A percentile compares a stretch with the other conserved stretches of the same genome.
Conservation (phyloP, 2,329 filamentous ascomycete species). For the Claviceps fusiformis region DNA sequence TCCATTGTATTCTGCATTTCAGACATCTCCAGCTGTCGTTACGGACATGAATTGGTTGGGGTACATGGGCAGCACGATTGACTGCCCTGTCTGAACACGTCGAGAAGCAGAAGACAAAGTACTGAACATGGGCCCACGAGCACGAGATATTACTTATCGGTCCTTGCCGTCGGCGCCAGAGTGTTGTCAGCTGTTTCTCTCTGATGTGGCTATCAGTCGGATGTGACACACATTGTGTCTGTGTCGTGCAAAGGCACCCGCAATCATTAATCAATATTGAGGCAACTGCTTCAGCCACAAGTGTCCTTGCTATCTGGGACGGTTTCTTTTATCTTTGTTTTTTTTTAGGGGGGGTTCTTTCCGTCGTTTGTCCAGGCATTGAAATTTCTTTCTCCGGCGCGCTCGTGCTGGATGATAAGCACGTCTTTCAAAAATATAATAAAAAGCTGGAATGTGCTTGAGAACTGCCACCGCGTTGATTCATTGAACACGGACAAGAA, state of each 20-base stretch:
- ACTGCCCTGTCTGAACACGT: too few relatives aligned
- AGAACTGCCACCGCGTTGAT: not conserved
- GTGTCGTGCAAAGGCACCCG: not conserved
- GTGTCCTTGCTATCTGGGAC: not conserved
- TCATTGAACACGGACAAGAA: not conserved
- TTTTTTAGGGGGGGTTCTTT: too few relatives aligned
- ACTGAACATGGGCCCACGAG: not conserved
- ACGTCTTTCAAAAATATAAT: not conserved
- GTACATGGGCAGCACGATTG: not conserved
- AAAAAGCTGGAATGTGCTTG: not conserved
- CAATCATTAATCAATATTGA: not conserved
- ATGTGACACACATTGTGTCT: not conserved
- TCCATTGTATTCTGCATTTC: not conserved
- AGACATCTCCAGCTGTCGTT: not conserved
- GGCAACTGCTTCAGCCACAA: not conserved
- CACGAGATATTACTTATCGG: not conserved
- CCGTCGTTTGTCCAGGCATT: not conserved
- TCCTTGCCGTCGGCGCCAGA: not conserved
- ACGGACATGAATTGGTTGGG: not conserved
- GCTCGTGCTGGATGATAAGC: constrained; percentile 1
- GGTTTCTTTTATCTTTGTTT: too few relatives aligned
- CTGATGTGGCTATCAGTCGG: not conserved
- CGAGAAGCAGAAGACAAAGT: not conserved
- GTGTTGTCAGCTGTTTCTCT: not conserved
- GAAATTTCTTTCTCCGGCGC: not conserved